Evolutionary conservation across 768 basidiomycete species (phyloP), one percentile per base, ranked within the genome.

Genomic region (Termitomyces sp.): DNA sequence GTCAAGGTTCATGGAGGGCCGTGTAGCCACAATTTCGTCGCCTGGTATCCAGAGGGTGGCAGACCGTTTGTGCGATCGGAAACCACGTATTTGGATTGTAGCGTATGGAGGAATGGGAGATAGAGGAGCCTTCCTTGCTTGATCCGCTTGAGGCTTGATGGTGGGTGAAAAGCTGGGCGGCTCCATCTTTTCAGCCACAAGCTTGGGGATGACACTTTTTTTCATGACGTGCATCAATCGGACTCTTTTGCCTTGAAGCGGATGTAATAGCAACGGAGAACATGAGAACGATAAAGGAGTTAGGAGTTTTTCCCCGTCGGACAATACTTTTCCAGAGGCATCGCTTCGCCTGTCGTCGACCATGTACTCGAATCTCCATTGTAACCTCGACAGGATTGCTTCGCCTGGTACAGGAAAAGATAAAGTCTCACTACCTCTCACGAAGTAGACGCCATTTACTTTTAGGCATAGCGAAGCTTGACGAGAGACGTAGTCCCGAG

Each of bases 311-410:
- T 94, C 93, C 16, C 89, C 90, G 7, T 80, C 76, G n/a, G 83
- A 67, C 18, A 76, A 67, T 60, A 76, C 68, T 64, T 78, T 80
- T 24, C 83, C 82, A 4, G 78, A 75, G 7, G 70, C 70, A 24
- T 83, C 78, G 24, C 74, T 73, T 57, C 76, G 73, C 36, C 84
- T 79, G 64, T 91, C 86, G 44, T 84, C 82, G 11, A 95, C 89
- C 36, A 86, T 68, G 69, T 95, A 95, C 58, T 91, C 89, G 64
- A 95, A 89, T 59, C 84, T 84, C 94, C 93, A 94, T 24, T 76
- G 75, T 18, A 91, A 74, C 59, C 81, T 84, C 22, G 71, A 67
- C 39, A 61, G 67, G 11, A 61, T 62, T 12, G 66, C 64, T 13
- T 69, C 65, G 6, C 63, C 57, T n/a, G 63, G 53, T 8, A 59